These are phyloP conservation scores for Fusarium armeniacum DNA, from an alignment of 2,329 filamentous ascomycete species.

Conservation along the genomic window DNA sequence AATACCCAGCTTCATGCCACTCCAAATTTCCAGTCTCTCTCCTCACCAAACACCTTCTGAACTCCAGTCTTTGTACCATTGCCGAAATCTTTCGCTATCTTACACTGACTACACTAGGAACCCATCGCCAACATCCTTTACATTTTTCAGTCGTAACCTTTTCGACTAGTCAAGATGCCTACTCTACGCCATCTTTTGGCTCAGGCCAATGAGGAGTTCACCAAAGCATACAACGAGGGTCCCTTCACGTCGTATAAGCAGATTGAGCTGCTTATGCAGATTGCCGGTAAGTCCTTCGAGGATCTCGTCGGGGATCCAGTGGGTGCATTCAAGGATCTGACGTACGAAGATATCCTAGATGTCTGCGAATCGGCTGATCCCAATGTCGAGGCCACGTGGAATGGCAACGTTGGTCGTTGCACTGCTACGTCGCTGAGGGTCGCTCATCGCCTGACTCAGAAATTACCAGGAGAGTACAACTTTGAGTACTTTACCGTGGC, in stretches of 20 bases:
- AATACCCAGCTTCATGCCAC: fast-evolving
- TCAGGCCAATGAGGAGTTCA: not conserved
- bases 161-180: not conserved
- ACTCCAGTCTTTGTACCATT: not conserved
- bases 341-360: not conserved
- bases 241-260: not conserved
- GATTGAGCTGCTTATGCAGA: not conserved
- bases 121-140: not conserved
- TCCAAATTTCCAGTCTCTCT: not conserved
- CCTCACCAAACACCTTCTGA: not conserved
- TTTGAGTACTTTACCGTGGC: not conserved
- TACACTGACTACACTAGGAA: not conserved
- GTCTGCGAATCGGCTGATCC: not conserved
- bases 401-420: not conserved
- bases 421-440: not conserved
- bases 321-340: not conserved
- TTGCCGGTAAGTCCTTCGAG: not conserved
- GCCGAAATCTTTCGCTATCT: no score
- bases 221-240: not conserved
- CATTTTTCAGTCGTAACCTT: not conserved
- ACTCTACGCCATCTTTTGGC: not conserved
- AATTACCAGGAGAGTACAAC: not conserved
- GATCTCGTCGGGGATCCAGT: not conserved
- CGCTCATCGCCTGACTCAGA: not conserved
- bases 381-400: not conserved